Base-by-base conservation (phyloP, 169 alveolate species). In the Babesia caballi region DNA sequence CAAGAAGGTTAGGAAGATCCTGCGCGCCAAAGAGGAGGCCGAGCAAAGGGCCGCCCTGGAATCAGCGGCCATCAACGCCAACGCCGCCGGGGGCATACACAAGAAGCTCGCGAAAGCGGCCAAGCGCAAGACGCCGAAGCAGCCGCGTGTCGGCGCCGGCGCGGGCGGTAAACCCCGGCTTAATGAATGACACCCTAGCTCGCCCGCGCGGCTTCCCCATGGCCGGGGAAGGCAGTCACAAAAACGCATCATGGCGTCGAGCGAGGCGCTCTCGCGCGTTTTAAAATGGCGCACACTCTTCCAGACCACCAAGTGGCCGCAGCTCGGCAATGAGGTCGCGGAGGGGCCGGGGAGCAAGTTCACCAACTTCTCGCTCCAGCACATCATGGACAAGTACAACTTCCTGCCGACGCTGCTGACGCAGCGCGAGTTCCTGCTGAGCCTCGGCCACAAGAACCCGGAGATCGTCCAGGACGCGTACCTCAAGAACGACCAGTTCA, bases 291-390 rank as follows among this genome's bases (percentile, higher is more conserved):
- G 72, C 19, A 54, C 46, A 25, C 35, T 65, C 14, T 69, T 81
- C 32, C 63, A 57, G 27, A 60, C 30, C 35, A 53, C 82, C 38
- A 81, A 81, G 36, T 81, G 73, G 75, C 80, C 83, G 25, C 83
- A 66, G 30, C 80, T 81, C 27, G 88, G 88, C 15, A 81, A 81
- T 53, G 88, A 81, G 50, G 80, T 71, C 12, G 81, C 88, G 7
- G 88, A 81, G 41, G 88, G 88, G 4, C 81, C 84, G 36, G 75
- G 75, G n/a, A 81, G 88, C 71, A 81, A 81, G 27, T 81, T 63
- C 65, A 81, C 88, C 44, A 81, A 81, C 71, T 81, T 81, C 63
- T 81, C 88, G 30, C 78, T 81, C 15, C 88, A 81, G 33, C 88
- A 81, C 73, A 44, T 50, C 36, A 81, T 81, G 88, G 88, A 81